These are phyloP conservation scores for Canavalia gladiata DNA, from an alignment of 306 rosid species.

Conservation along the genomic window DNA sequence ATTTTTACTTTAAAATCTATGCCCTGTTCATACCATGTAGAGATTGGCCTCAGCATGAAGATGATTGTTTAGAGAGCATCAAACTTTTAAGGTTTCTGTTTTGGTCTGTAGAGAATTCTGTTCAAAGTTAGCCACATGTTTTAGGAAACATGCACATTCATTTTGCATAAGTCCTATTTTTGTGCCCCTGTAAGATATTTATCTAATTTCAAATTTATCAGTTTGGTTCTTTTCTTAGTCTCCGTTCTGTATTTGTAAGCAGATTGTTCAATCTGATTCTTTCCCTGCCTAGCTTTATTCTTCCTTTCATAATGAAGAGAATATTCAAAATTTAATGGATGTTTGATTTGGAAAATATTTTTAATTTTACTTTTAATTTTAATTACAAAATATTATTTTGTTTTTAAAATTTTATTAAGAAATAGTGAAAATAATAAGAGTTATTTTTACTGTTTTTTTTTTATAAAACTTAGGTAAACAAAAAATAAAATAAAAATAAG, in stretches of 20 bases:
- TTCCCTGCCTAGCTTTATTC: not conserved
- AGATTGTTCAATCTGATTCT: not conserved
- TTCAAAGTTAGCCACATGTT: slow-evolving; percentile 49
- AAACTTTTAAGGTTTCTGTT: slow-evolving; percentile 41
- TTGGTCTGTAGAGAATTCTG: slow-evolving; percentile 45
- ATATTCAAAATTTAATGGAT: not conserved
- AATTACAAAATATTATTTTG: too few species aligned
- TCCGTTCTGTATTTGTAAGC: not conserved
- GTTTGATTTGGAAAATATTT: too few species aligned
- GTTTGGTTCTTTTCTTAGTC: not conserved
- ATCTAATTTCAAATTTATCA: slow-evolving; percentile 23
- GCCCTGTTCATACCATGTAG: slow-evolving; percentile 58
- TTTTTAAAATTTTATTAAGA: too few species aligned
- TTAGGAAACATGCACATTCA: slow-evolving; percentile 34
- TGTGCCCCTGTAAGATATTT: slow-evolving; percentile 25
- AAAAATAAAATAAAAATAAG: too few species aligned
- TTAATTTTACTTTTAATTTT: too few species aligned
- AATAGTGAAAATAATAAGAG: too few species aligned
- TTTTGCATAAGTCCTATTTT: slow-evolving; percentile 31
- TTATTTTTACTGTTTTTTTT: too few species aligned
- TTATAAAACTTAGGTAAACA: too few species aligned
- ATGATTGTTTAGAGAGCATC: slow-evolving; percentile 54
- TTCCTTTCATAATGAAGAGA: not conserved
- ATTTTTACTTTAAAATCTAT: slow-evolving; percentile 36
- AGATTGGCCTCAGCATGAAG: slow-evolving; percentile 45